Evolutionary conservation across 176 grass and related monocot species (phyloP).

Genomic region (Guadua angustifolia): DNA sequence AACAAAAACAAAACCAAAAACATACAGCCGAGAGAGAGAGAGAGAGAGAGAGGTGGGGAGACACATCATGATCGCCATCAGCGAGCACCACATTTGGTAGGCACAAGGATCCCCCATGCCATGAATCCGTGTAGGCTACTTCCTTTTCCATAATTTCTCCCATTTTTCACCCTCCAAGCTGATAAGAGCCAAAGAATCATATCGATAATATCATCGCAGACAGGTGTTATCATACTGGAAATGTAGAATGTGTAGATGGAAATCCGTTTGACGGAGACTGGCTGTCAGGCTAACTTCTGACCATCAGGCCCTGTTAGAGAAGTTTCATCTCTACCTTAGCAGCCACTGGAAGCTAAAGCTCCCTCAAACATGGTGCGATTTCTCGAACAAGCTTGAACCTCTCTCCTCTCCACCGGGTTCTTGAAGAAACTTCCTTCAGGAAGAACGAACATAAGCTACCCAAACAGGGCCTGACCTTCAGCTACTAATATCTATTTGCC

Average conservation of each 20-base stretch:
- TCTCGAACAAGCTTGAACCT: no score
- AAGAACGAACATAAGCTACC: not conserved
- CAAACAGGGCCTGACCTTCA: not conserved
- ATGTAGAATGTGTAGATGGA: not conserved
- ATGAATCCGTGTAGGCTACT: not conserved
- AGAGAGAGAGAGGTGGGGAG: not conserved
- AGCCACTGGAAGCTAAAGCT: no score
- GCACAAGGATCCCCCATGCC: not conserved
- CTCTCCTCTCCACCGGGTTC: no score
- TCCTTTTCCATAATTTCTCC: no score
- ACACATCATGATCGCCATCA: constrained; percentile 44
- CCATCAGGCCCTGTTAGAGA: no score
- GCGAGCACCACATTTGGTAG: constrained; percentile 12
- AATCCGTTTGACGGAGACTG: not conserved
- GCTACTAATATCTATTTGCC: no score
- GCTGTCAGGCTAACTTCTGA: not conserved
- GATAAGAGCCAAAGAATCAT: not conserved
- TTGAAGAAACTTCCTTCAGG: not conserved
- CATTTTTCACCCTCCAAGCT: not conserved
- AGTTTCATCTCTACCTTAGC: no score
- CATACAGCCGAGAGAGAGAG: not conserved
- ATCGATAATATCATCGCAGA: not conserved
- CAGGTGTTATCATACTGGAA: not conserved
- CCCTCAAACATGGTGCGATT: no score
- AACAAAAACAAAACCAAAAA: constrained; percentile 36